These are phyloP conservation scores for Botrytis fragariae DNA, from an alignment of 2,329 filamentous ascomycete genomes.

Conservation along the genomic window DNA sequence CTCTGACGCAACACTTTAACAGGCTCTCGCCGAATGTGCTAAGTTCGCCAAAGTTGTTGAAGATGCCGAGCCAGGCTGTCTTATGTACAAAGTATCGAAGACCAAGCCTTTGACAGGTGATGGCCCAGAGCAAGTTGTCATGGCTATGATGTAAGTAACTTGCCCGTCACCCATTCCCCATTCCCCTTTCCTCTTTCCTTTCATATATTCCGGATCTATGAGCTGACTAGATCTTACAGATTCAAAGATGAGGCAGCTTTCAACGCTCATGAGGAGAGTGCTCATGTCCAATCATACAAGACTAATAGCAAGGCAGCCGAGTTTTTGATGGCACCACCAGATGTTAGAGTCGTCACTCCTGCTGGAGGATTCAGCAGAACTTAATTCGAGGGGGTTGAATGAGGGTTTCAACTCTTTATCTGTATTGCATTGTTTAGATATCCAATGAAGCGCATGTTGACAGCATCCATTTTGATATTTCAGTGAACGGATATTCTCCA, in stretches of 20 bases:
- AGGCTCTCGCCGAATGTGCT: not conserved
- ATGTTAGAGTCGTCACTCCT: not conserved
- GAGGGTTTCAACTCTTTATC: slow-evolving; percentile 29
- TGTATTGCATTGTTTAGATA: not conserved
- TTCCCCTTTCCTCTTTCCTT: not conserved
- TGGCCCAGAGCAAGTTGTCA: slow-evolving; percentile 13
- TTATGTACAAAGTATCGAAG: slow-evolving; percentile 9
- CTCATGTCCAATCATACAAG: not conserved
- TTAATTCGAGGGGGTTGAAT: not conserved
- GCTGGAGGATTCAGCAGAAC: slow-evolving; percentile 1
- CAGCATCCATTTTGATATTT: not conserved
- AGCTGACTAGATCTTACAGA: not conserved
- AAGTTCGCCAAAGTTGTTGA: not conserved
- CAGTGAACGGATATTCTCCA: not conserved
- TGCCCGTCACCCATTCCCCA: not conserved
- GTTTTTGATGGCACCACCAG: not conserved
- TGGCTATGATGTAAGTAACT: slow-evolving; percentile 1
- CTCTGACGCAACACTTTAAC: not conserved
- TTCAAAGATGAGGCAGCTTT: slow-evolving; percentile 11
- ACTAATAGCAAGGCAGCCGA: not conserved
- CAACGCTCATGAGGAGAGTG: slow-evolving; percentile 6
- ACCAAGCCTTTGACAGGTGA: not conserved
- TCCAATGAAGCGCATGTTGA: not conserved
- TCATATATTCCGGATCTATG: too few relatives aligned
- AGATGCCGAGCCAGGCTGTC: not conserved